A percentile compares a stretch with the other conserved stretches of the same genome.
phyloP scores from a whole-genome alignment of 2,329 filamentous ascomycete genomes.

The Periconia macrospinosa region DNA sequence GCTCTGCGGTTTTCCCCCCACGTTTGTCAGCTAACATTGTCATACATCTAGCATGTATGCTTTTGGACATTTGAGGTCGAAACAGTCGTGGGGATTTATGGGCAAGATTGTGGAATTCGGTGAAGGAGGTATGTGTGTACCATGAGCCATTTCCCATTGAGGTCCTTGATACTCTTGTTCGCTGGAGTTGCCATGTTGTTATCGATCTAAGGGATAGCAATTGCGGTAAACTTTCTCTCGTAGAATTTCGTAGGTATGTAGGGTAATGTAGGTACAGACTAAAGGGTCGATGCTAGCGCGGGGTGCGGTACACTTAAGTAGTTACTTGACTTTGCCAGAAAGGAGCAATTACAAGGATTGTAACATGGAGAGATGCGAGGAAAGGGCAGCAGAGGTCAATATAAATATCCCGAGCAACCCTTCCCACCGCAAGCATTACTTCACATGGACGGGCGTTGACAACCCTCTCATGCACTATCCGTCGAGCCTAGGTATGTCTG shows the following conservation, averaged over 20 bases:
- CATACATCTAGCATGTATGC: too few species aligned
- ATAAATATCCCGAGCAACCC: not conserved
- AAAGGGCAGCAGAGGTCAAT: not conserved
- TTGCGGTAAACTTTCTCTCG: too few species aligned
- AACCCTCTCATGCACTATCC: not conserved
- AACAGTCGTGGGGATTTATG: not conserved
- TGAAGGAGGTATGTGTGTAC: constrained; percentile 19
- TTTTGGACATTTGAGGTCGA: not conserved
- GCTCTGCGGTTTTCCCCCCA: too few species aligned
- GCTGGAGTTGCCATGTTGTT: constrained; percentile 42
- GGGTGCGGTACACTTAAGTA: not conserved
- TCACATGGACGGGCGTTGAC: not conserved
- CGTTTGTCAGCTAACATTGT: too few species aligned
- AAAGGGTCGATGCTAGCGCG: not conserved
- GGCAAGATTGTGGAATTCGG: not conserved
- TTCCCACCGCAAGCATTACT: not conserved
- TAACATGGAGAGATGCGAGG: not conserved
- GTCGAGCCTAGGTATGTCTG: not conserved
- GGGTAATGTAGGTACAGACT: too few species aligned
- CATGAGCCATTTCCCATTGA: constrained; percentile 44
- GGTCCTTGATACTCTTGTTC: constrained; percentile 34
- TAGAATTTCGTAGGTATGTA: too few species aligned
- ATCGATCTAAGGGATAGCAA: too few species aligned
- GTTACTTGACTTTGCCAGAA: too few species aligned
- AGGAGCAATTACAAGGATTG: not conserved